Percentiles rank a stretch among this genome's conserved stretches.
phyloP scores from a whole-genome alignment of 2,329 filamentous ascomycete species.

The Diaporthe batatas region DNA sequence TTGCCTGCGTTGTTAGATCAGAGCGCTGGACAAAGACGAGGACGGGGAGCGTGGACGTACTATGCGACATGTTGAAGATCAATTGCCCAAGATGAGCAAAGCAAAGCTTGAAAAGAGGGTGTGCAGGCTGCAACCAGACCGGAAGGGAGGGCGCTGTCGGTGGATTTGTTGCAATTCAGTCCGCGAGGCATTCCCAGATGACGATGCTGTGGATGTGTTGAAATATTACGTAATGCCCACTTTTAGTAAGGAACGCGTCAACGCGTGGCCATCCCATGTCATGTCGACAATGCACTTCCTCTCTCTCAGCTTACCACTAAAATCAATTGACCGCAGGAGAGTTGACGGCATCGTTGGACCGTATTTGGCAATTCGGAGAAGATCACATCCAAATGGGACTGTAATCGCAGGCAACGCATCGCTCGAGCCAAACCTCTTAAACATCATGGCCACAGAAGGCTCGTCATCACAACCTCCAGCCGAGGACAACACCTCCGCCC shows the following conservation, averaged over 20 bases:
- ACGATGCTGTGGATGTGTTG: neutral
- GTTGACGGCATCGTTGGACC: neutral
- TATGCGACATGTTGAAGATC: slow-evolving; percentile 56
- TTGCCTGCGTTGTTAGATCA: slow-evolving; percentile 67
- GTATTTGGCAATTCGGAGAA: neutral
- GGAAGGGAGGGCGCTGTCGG: neutral
- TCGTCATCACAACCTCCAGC: slow-evolving; percentile 29
- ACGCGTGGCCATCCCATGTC: slow-evolving; percentile 10
- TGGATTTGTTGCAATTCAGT: neutral
- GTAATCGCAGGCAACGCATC: neutral
- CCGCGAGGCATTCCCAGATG: neutral
- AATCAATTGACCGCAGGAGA: neutral
- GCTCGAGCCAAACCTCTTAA: neutral
- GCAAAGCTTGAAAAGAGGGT: neutral
- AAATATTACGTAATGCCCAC: slow-evolving; percentile 18
- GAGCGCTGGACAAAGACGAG: slow-evolving; percentile 4
- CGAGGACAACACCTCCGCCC: neutral
- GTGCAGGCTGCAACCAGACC: no score
- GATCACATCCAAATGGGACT: neutral
- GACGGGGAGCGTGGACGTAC: slow-evolving; percentile 51
- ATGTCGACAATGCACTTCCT: neutral
- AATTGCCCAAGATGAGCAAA: neutral
- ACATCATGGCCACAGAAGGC: slow-evolving; percentile 39
- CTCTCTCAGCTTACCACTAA: neutral
- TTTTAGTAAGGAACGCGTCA: slow-evolving; percentile 30